These are phyloP conservation scores for Paramarasmius palmivorus DNA, from an alignment of 1,284 basidiomycete genomes.

Conservation along the genomic window DNA sequence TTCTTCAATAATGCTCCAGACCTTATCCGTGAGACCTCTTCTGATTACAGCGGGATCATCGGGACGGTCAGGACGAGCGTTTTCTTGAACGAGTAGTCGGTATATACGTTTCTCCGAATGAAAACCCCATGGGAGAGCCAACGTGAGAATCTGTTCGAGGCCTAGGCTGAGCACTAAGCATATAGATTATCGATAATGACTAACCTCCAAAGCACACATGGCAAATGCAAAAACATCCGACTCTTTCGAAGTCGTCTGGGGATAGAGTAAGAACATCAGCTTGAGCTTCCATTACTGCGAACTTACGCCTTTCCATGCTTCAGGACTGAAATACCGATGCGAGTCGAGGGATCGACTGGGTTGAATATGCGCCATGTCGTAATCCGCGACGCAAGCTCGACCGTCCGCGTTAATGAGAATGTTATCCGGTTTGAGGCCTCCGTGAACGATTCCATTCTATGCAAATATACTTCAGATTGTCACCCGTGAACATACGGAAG, in stretches of 20 bases:
- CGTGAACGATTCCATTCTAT: constrained; percentile 22
- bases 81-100: constrained; percentile 22
- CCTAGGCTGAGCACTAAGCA: background rate
- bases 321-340: constrained; percentile 28
- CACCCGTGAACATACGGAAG: background rate
- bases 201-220: constrained; percentile 26
- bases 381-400: constrained; percentile 23
- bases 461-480: background rate
- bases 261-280: background rate
- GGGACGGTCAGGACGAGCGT: constrained; percentile 25
- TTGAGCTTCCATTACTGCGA: background rate
- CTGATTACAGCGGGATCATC: constrained; percentile 13
- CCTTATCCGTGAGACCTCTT: constrained; percentile 19
- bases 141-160: constrained; percentile 23
- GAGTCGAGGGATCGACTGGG: constrained; percentile 17
- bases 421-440: constrained; percentile 23
- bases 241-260: constrained; percentile 22
- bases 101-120: constrained; percentile 26
- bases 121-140: constrained; percentile 23
- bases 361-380: constrained; percentile 24
- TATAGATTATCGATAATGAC: background rate
- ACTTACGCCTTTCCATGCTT: constrained; percentile 30
- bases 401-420: constrained; percentile 21
- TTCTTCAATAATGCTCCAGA: constrained; percentile 26
- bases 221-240: constrained; percentile 29